Conservation (phyloP, 352 stramenopile species). For the Nothophytophthora sp. region DNA sequence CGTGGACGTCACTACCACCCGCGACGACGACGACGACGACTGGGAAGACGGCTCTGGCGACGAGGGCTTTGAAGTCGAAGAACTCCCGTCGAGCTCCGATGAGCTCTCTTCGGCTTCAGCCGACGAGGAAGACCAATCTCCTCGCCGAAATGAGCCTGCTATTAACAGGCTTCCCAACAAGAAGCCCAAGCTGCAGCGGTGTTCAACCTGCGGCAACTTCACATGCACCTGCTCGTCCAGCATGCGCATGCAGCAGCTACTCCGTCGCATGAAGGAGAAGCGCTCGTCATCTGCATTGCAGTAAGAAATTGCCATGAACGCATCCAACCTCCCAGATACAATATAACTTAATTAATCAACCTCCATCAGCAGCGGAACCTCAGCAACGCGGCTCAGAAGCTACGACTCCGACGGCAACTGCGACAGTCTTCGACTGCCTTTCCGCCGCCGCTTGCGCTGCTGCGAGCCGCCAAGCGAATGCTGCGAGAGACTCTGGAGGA, state of each 20-base stretch:
- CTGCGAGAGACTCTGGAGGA: constrained; percentile 81
- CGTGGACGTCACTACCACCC: no score
- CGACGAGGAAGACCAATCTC: constrained; percentile 20
- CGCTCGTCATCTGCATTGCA: constrained; percentile 31
- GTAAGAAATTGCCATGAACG: no score
- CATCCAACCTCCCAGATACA: no score
- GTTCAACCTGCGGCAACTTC: constrained; percentile 29
- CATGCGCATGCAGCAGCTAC: constrained; percentile 41
- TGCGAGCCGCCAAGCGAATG: constrained; percentile 38
- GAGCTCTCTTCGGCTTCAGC: constrained; percentile 22
- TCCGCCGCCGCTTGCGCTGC: constrained; percentile 33
- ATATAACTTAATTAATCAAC: no score
- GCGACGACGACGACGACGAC: constrained; percentile 24
- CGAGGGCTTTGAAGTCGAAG: constrained; percentile 76
- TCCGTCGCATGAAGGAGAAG: constrained; percentile 41
- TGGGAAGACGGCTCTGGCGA: constrained; percentile 37
- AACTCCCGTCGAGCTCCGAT: constrained; percentile 60
- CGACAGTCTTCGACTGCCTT: no score
- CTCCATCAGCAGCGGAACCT: neutral
- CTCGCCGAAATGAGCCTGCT: neutral
- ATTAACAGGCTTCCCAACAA: constrained; percentile 38
- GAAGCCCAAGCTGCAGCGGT: constrained; percentile 40
- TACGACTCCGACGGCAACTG: no score
- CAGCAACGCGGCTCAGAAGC: no score
- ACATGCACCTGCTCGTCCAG: constrained; percentile 40